These are phyloP conservation scores for Rhododendron williamsianum DNA, from an alignment of 148 eudicot genomes.

Conservation along the genomic window DNA sequence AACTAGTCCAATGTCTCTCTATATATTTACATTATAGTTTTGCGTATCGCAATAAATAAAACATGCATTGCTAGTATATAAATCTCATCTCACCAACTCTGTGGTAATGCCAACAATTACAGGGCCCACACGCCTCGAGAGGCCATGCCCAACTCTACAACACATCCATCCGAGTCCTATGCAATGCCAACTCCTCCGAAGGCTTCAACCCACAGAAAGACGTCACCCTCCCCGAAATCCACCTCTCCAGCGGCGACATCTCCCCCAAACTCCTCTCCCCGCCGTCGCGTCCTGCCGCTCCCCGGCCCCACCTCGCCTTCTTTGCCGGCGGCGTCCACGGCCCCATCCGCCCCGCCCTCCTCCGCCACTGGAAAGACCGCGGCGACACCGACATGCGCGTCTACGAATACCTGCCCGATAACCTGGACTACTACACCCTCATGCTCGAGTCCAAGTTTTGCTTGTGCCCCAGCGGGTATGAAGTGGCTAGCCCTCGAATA, in stretches of 20 bases:
- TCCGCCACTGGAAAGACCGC: constrained; percentile 55
- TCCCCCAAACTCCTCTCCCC: constrained; percentile 41
- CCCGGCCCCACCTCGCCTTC: constrained; percentile 70
- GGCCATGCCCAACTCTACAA: constrained; percentile 62
- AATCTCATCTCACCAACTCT: neutral
- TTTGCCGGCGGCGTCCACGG: constrained; percentile 93
- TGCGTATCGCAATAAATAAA: too few species aligned
- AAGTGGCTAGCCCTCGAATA: constrained; percentile 91
- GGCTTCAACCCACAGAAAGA: constrained; percentile 89
- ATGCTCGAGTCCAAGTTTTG: constrained; percentile 68
- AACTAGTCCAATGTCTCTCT: too few species aligned
- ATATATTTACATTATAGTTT: too few species aligned
- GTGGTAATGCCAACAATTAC: neutral
- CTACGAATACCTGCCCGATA: constrained; percentile 72
- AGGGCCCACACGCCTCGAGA: constrained; percentile 73
- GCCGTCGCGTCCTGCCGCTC: constrained; percentile 18
- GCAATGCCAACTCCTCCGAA: constrained; percentile 95
- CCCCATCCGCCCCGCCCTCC: constrained; percentile 76
- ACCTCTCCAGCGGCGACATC: constrained; percentile 44
- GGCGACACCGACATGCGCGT: constrained; percentile 51
- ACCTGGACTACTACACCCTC: constrained; percentile 48
- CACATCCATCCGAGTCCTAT: constrained; percentile 71
- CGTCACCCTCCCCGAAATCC: constrained; percentile 82
- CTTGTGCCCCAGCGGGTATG: constrained; percentile 88
- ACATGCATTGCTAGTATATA: too few species aligned